Evolutionary conservation across 768 basidiomycete species (phyloP), one percentile per base, ranked within the genome.

Genomic region (Boletellus emodensis): DNA sequence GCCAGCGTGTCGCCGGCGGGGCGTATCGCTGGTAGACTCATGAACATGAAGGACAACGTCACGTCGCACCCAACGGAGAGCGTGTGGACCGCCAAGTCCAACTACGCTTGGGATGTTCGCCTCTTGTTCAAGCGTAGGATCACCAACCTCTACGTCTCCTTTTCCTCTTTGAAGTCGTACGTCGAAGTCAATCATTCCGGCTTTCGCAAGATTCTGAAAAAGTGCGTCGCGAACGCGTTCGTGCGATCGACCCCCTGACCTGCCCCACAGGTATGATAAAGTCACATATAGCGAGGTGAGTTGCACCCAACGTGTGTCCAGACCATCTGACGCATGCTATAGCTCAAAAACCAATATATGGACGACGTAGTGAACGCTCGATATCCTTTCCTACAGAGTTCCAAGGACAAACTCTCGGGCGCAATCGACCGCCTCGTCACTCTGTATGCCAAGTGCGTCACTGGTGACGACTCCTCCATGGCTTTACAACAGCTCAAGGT

Each of bases 171-270:
- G 49, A 81, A 78, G 65, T 87, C 91, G 6, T 99, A 92, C 56
- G 83, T 92, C 49, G 92, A 97, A 61, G 72, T 96, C 50, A 98
- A 98, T 66, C 80, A 90, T 64, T 88, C 91, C 0, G 95, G 94
- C 1, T 92, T 97, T 71, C 81, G 91, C 58, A 97, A 97, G 75
- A 94, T 95, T 34, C 66, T 94, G 63, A 97, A 97, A 72, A 97
- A 97, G 87, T 93, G 64, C 50, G 82, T 67, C 28, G n/a, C 44
- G 26, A 6, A 10, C 4, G 3, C 11, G 6, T 40, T 20, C 4
- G 3, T 6, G 2, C 15, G 1, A 14, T 35, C 8, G 3, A 1
- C 6, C 24, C 28, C 33, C 49, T 59, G 3, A 58, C 8, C 2
- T 10, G 2, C 10, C 30, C 10, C n/a, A n/a, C 53, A 93, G 91